Percentiles rank a stretch among this genome's conserved stretches.
Evolutionary conservation across 208 protist genomes (phyloP).

Genomic region (Leptomonas seymouri): DNA sequence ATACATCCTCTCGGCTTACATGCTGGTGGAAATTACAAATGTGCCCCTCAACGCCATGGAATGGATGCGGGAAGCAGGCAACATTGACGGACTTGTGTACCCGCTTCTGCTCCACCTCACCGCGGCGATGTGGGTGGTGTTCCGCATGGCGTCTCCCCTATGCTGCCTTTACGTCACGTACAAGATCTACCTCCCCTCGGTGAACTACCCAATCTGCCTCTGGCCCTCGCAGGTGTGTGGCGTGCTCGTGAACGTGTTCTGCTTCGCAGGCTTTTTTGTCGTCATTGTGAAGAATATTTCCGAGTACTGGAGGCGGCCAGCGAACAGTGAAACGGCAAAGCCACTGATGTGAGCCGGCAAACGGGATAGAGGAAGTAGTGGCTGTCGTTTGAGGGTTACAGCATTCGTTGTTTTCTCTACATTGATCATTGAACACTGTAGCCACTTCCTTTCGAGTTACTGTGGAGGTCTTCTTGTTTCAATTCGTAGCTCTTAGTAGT

Average conservation of each 20-base stretch:
- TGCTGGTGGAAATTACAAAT: slow-evolving; percentile 67
- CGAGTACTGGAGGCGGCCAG: slow-evolving; percentile 4
- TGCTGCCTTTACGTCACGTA: slow-evolving; percentile 36
- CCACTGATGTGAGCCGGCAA: not conserved
- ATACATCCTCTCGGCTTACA: slow-evolving; percentile 46
- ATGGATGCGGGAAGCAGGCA: slow-evolving; percentile 42
- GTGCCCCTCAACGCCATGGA: slow-evolving; percentile 37
- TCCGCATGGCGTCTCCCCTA: slow-evolving; percentile 45
- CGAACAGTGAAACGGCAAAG: not conserved
- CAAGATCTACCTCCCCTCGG: slow-evolving; percentile 31
- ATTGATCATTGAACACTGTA: no score
- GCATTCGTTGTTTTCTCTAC: no score
- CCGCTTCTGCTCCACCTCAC: slow-evolving; percentile 34
- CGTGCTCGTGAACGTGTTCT: slow-evolving; percentile 52
- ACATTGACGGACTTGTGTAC: slow-evolving; percentile 23
- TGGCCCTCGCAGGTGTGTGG: slow-evolving; percentile 41
- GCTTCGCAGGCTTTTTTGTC: slow-evolving; percentile 42
- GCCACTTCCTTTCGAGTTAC: no score
- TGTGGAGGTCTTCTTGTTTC: no score
- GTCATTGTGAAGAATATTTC: slow-evolving; percentile 28
- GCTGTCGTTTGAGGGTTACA: no score
- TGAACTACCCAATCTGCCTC: slow-evolving; percentile 25
- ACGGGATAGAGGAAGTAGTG: no score
- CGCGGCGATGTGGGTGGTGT: slow-evolving; percentile 43
- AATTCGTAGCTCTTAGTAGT: no score